Percentiles rank a stretch among this genome's conserved stretches.
Evolutionary conservation across 2,329 filamentous ascomycete genomes (phyloP).

Genomic region (Colletotrichum tanaceti): DNA sequence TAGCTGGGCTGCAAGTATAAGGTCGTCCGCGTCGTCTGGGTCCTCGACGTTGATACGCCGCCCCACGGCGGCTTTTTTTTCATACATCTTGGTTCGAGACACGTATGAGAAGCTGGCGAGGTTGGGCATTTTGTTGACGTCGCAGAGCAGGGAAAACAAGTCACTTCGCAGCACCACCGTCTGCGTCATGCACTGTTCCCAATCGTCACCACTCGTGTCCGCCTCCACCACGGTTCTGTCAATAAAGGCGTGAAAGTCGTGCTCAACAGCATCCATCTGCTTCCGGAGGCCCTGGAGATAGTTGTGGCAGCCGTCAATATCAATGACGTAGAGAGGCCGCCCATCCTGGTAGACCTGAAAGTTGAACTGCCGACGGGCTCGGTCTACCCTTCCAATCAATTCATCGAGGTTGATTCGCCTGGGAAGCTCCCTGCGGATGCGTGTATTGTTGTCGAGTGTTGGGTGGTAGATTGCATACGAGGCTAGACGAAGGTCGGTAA

Average conservation of each 20-base stretch:
- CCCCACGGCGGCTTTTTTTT: constrained; percentile 38
- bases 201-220: constrained; percentile 40
- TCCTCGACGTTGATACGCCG: constrained; percentile 53
- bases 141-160: constrained; percentile 53
- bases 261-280: constrained; percentile 51
- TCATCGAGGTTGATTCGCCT: constrained; percentile 52
- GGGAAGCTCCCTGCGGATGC: constrained; percentile 55
- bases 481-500: constrained; percentile 44
- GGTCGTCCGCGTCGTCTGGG: constrained; percentile 50
- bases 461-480: constrained; percentile 56
- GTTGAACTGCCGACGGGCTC: constrained; percentile 55
- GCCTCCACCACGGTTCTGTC: constrained; percentile 52
- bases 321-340: constrained; percentile 55
- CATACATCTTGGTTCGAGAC: constrained; percentile 27
- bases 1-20: constrained; percentile 56
- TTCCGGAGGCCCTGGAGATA: constrained; percentile 53
- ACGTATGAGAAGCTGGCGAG: constrained; percentile 56
- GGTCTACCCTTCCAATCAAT: constrained; percentile 51
- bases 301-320: constrained; percentile 54
- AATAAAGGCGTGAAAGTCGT: constrained; percentile 56
- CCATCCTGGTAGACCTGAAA: constrained; percentile 55
- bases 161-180: constrained; percentile 49
- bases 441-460: constrained; percentile 49
- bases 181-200: constrained; percentile 55
- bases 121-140: constrained; percentile 59